Evolutionary conservation across 768 basidiomycete species (phyloP).

Genomic region (Phaeotremella skinneri): DNA sequence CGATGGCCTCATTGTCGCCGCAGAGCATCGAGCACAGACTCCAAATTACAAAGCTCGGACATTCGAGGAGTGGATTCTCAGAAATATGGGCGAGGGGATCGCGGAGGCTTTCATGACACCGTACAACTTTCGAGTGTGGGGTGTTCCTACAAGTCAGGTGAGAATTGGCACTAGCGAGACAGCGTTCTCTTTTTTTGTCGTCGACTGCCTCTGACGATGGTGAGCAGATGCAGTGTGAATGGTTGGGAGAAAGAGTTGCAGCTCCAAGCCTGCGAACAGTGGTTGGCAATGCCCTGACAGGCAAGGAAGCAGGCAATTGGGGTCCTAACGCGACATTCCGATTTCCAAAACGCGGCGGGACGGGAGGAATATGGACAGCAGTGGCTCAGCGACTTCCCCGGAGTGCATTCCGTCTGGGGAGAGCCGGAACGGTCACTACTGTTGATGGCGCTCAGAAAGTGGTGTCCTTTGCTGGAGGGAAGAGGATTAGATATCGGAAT

Average conservation of each 20-base stretch:
- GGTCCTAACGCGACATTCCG: constrained; percentile 53
- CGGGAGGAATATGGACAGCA: constrained; percentile 54
- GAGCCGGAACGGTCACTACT: constrained; percentile 34
- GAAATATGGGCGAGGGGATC: constrained; percentile 52
- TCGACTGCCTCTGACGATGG: neutral
- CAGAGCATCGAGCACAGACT: constrained; percentile 44
- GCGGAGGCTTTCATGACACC: constrained; percentile 54
- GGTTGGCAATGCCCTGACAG: constrained; percentile 52
- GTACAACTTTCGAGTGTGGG: constrained; percentile 55
- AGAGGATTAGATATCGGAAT: constrained; percentile 44
- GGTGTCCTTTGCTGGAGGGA: constrained; percentile 48
- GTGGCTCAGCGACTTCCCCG: constrained; percentile 47
- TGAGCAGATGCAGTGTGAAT: constrained; percentile 53
- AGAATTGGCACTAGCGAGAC: constrained; percentile 7
- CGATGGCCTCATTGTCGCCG: constrained; percentile 52
- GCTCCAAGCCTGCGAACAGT: constrained; percentile 52
- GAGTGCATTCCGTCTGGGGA: constrained; percentile 37
- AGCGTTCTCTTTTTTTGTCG: neutral
- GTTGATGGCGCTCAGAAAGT: constrained; percentile 46
- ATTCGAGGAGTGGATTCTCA: constrained; percentile 54
- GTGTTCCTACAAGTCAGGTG: constrained; percentile 50
- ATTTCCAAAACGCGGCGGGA: constrained; percentile 53
- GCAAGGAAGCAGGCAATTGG: constrained; percentile 52
- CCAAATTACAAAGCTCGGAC: constrained; percentile 47
- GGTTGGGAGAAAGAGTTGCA: constrained; percentile 54